Conservation (phyloP, 768 basidiomycete genomes). For the Hygrocybe punicea region DNA sequence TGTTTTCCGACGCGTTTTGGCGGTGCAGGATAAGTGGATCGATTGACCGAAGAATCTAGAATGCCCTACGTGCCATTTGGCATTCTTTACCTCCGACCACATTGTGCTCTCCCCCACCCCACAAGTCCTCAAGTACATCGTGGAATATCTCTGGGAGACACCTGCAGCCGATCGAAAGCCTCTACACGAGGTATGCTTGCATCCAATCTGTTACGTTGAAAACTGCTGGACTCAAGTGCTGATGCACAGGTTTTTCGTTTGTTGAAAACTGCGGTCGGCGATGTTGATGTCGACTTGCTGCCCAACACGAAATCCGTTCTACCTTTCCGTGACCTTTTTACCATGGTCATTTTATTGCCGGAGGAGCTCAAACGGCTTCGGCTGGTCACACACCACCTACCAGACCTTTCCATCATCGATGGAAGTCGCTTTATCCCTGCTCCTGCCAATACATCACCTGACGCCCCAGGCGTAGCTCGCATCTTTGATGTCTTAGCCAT, state of each 20-base stretch:
- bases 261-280: slow-evolving; percentile 4
- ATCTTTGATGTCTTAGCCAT: slow-evolving; percentile 12
- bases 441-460: slow-evolving; percentile 8
- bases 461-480: slow-evolving; percentile 7
- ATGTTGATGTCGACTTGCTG: slow-evolving; percentile 5
- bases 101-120: slow-evolving; percentile 11
- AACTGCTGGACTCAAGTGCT: slow-evolving; percentile 1
- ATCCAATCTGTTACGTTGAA: slow-evolving; percentile 1
- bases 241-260: slow-evolving; percentile 9
- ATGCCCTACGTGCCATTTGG: slow-evolving; percentile 11
- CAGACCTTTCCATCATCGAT: slow-evolving; percentile 11
- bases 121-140: slow-evolving; percentile 11
- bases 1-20: background rate
- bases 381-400: slow-evolving; percentile 7
- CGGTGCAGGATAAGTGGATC: background rate
- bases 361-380: slow-evolving; percentile 6
- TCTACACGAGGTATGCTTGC: slow-evolving; percentile 9
- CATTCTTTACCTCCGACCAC: slow-evolving; percentile 9
- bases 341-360: slow-evolving; percentile 10
- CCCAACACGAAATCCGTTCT: slow-evolving; percentile 10
- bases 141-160: slow-evolving; percentile 9
- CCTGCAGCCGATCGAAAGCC: slow-evolving; percentile 6
- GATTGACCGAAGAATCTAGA: slow-evolving; percentile 2
- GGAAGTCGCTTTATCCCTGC: slow-evolving; percentile 6
- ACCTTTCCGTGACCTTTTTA: slow-evolving; percentile 10